Base-by-base conservation (phyloP, 2,329 filamentous ascomycete species). In the Diaporthe destruens region DNA sequence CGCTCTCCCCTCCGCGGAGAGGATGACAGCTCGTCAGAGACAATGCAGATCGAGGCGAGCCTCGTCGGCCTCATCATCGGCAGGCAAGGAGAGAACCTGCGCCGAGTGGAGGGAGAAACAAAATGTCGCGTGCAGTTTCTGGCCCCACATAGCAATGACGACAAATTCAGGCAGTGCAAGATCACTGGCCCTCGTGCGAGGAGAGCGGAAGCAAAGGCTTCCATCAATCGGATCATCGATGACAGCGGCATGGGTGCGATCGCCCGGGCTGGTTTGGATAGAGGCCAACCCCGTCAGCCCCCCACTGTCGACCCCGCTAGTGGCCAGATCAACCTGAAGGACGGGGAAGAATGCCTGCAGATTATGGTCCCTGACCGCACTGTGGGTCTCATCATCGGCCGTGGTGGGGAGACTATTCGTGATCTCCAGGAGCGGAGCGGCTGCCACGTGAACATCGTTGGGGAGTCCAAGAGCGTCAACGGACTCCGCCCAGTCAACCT, bases 351-450 rank as follows among this genome's bases (percentile, higher is more conserved):
- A 77, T 94, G 91, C 79, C 91, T 95, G 80, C 94, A 97, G 82
- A 97, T 98, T 78, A 96, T 97, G 93, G 95, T 98, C 23, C 95
- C 95, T 59, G 95, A 98, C 83, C 92, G 94, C 78, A 98, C 95
- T 11, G 95, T 98, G 74, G 95, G 95, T 67, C 86, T 98, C 57
- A 98, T 98, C 77, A 98, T 98, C 79, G 95, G 95, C n/a, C 93
- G 95, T 76, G 94, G 94, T 53, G 95, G 95, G 73, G 95, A 98
- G 84, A 98, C 95, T 1, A 98, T 98, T 78, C 92, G 94, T 79
- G 95, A 98, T 80, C 87, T 98, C 32, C 95, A 98, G 83, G 95
- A 98, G 81, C 89, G 94, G 75, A 96, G 93, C 78, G 94, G 93
- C n/a, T 98, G 95, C 81, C 95, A 98, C 81, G 94, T 98, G 81